Evolutionary conservation across 495 filamentous ascomycete genomes (phyloP).

Genomic region (Usnea hakonensis): DNA sequence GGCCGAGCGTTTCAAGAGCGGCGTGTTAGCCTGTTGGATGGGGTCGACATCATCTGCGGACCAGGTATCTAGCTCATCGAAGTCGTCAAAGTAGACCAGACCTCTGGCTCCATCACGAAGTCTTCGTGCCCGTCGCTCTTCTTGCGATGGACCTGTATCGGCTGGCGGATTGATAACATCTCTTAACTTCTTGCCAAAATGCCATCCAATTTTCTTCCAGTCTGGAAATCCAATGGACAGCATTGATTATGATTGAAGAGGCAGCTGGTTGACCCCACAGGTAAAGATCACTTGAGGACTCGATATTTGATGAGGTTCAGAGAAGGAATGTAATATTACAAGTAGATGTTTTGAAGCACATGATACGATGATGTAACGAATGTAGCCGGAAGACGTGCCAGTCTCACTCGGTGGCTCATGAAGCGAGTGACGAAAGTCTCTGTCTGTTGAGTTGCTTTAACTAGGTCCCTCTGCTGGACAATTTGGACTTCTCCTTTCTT

Average conservation of each 20-base stretch:
- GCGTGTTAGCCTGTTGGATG: conserved; percentile 35
- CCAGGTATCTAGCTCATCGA: conserved; percentile 34
- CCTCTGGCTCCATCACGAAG: conserved; percentile 23
- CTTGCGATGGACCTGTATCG: conserved; percentile 3
- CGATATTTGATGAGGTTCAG: neutral
- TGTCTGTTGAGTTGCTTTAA: too few relatives aligned
- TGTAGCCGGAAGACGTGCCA: too few relatives aligned
- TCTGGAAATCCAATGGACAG: conserved; percentile 1
- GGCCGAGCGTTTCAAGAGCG: conserved; percentile 26
- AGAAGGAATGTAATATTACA: neutral
- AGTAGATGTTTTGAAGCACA: too few relatives aligned
- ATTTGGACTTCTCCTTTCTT: too few relatives aligned
- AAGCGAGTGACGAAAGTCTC: too few relatives aligned
- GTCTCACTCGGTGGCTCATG: too few relatives aligned
- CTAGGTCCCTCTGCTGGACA: too few relatives aligned
- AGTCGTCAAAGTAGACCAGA: conserved; percentile 31
- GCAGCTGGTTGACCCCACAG: neutral
- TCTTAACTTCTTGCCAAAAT: conserved; percentile 5
- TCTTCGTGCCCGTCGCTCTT: conserved; percentile 9
- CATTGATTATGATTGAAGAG: neutral
- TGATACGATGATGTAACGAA: too few relatives aligned
- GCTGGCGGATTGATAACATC: conserved; percentile 8
- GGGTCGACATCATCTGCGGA: conserved; percentile 28
- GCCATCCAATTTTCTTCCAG: conserved; percentile 11
- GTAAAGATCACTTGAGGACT: neutral